Conservation (phyloP, 192 early-diverging fungal species). For the Oehlia diaphana region DNA sequence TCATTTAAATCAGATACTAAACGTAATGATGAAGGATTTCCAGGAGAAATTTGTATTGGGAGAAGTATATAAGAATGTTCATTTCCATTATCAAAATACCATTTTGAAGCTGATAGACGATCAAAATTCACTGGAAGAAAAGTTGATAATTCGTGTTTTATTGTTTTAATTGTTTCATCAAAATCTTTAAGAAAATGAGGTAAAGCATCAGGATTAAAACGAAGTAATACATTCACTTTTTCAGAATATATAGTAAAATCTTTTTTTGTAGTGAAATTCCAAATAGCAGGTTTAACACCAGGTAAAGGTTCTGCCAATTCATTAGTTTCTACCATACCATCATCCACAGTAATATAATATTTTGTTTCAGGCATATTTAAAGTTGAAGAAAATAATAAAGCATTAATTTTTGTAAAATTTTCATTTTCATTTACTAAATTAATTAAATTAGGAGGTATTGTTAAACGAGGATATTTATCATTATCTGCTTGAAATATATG, state of each 20-base stretch:
- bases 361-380: conserved; percentile 1
- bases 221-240: not conserved
- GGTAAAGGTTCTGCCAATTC: conserved; percentile 3
- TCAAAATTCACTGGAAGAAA: not conserved
- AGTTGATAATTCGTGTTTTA: not conserved
- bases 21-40: not conserved
- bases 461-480: not conserved
- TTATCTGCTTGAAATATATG: not conserved
- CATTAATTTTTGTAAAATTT: not conserved
- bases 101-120: not conserved
- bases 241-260: not conserved
- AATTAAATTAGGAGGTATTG: not conserved
- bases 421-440: not conserved
- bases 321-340: not conserved
- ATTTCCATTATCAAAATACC: not conserved
- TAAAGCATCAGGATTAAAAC: not conserved
- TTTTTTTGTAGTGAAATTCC: not conserved
- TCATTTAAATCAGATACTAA: not conserved
- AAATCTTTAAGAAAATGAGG: not conserved
- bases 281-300: not conserved
- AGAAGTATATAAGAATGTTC: not conserved
- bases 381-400: not conserved
- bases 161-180: not conserved
- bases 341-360: not conserved
- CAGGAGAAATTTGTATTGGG: not conserved